Evolutionary conservation across 805 yeast genomes (phyloP).

Genomic region (Pichia exigua): DNA sequence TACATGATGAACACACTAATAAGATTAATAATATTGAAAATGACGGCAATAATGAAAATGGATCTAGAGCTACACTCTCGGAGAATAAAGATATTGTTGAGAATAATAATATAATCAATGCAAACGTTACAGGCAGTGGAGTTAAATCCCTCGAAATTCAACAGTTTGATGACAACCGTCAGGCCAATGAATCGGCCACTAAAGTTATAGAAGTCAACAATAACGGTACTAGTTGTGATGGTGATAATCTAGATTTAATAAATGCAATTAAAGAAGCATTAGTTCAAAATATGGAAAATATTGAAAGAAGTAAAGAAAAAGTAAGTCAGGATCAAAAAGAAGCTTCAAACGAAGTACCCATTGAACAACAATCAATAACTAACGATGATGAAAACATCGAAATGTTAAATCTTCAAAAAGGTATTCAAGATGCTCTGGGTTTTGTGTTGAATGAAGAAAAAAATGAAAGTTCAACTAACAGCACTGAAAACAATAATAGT

Average conservation of each 20-base stretch:
- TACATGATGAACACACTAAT: background rate
- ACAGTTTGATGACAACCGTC: background rate
- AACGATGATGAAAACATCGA: background rate
- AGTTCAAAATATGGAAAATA: constrained; percentile 5
- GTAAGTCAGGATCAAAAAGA: background rate
- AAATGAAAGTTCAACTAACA: background rate
- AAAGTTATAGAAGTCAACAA: background rate
- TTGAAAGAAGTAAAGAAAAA: background rate
- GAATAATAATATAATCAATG: background rate
- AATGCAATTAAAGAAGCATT: constrained; percentile 13
- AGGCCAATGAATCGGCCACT: background rate
- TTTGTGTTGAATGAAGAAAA: background rate
- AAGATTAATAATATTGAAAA: background rate
- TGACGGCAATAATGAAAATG: background rate
- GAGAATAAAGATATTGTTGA: background rate
- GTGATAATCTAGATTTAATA: constrained; percentile 3
- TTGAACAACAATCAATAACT: background rate
- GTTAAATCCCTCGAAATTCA: background rate
- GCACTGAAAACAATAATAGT: background rate
- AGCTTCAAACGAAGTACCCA: background rate
- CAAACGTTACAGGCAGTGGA: background rate
- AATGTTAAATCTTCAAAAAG: background rate
- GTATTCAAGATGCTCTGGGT: background rate
- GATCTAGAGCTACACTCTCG: too few relatives aligned
- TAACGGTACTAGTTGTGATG: background rate